These are phyloP conservation scores for Apiospora rasikravindrae DNA, from an alignment of 2,329 filamentous ascomycete genomes.

Conservation along the genomic window DNA sequence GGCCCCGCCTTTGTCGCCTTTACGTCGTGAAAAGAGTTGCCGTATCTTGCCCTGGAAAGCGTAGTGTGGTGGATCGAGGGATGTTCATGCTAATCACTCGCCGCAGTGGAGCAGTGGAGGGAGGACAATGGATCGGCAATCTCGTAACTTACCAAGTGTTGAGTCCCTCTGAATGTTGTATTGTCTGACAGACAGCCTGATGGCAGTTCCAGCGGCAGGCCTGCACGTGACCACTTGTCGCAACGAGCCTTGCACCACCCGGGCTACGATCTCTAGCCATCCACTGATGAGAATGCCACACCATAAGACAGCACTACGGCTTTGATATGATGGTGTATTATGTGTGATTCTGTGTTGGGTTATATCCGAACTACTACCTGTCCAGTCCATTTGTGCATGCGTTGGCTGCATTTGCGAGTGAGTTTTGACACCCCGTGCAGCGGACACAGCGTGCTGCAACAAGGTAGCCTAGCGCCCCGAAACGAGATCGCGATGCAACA, in stretches of 20 bases:
- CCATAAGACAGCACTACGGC: neutral
- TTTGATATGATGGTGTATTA: neutral
- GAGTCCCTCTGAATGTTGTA: neutral
- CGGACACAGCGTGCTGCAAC: neutral
- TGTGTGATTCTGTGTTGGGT: neutral
- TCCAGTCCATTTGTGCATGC: slow-evolving; percentile 1
- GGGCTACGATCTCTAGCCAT: neutral
- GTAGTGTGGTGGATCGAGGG: neutral
- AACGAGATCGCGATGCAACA: neutral
- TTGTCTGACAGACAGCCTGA: neutral
- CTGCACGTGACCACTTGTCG: neutral
- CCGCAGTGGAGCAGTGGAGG: neutral
- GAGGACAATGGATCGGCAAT: slow-evolving; percentile 7
- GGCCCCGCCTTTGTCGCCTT: neutral
- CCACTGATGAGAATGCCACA: neutral
- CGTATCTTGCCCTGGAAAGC: neutral
- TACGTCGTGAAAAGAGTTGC: neutral
- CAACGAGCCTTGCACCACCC: neutral
- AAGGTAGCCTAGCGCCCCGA: neutral
- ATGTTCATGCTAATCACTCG: slow-evolving; percentile 6
- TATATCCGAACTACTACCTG: neutral
- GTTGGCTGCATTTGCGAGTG: neutral
- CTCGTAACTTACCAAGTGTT: neutral
- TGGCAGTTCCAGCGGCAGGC: neutral
- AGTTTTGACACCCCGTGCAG: neutral